A percentile compares a stretch with the other conserved stretches of the same genome.
phyloP scores from a whole-genome alignment of 352 stramenopile species.

The Phytopythium litorale region DNA sequence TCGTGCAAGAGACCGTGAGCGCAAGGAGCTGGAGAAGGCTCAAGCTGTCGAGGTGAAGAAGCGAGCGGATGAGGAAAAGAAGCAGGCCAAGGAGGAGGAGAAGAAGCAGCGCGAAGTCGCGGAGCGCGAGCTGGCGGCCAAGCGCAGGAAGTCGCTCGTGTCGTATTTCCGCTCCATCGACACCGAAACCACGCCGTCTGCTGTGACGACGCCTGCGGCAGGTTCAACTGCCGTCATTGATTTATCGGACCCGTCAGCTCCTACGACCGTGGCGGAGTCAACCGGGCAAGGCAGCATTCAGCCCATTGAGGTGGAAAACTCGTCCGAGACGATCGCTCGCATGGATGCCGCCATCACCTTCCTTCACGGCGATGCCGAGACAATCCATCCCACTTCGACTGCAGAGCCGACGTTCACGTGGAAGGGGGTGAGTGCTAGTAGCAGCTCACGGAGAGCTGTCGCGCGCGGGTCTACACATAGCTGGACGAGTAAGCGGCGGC shows the following conservation, averaged over 20 bases:
- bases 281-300: neutral
- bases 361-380: slow-evolving; percentile 6
- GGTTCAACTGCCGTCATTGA: neutral
- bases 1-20: slow-evolving; percentile 45
- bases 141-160: slow-evolving; percentile 60
- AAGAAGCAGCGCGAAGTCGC: slow-evolving; percentile 58
- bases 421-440: neutral
- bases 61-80: slow-evolving; percentile 41
- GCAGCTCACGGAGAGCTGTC: neutral
- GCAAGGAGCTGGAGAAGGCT: slow-evolving; percentile 61
- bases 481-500: slow-evolving; percentile 52
- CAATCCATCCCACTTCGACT: neutral
- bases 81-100: slow-evolving; percentile 59
- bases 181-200: slow-evolving; percentile 2
- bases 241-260: neutral
- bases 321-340: slow-evolving; percentile 31
- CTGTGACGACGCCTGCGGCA: neutral
- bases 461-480: slow-evolving; percentile 7
- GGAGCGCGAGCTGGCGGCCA: slow-evolving; percentile 38
- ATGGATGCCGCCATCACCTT: slow-evolving; percentile 48
- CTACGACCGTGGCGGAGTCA: neutral
- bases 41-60: slow-evolving; percentile 57
- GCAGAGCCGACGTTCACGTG: neutral
- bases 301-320: slow-evolving; percentile 7
- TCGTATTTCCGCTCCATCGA: slow-evolving; percentile 63